Evolutionary conservation across 176 grass and related monocot genomes (phyloP).

Genomic region (Pontederia paniculata): DNA sequence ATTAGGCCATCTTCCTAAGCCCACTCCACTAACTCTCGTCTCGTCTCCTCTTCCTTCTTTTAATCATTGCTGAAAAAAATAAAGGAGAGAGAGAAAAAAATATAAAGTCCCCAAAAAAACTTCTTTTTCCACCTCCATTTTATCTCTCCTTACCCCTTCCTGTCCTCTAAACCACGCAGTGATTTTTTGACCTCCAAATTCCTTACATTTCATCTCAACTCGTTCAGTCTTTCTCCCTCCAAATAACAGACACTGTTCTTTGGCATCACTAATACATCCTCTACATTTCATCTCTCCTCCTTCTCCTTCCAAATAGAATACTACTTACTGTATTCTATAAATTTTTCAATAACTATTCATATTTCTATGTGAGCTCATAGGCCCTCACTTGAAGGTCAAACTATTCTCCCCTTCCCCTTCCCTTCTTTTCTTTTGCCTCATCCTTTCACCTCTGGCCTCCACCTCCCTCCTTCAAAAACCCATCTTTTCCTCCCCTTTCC

Average conservation of each 20-base stretch:
- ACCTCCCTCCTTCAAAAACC: constrained; percentile 14
- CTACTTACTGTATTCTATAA: too few species aligned
- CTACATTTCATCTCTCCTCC: too few species aligned
- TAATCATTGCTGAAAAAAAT: background rate
- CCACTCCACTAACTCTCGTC: background rate
- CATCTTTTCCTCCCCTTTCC: constrained; percentile 13
- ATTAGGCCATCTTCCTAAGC: background rate
- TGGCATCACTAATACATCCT: too few species aligned
- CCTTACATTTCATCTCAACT: too few species aligned
- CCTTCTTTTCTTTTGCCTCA: background rate
- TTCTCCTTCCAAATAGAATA: background rate
- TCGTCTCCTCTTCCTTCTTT: background rate
- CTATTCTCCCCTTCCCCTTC: background rate
- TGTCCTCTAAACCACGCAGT: too few species aligned
- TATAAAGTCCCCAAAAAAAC: background rate
- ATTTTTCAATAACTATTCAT: too few species aligned
- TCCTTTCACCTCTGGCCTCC: background rate
- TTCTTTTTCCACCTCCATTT: background rate
- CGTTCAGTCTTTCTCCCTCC: too few species aligned
- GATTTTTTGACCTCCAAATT: too few species aligned
- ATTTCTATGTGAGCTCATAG: too few species aligned
- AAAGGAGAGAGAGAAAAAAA: constrained; percentile 1
- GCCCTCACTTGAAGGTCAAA: constrained; percentile 1
- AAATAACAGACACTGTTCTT: too few species aligned
- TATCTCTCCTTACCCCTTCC: too few species aligned